Evolutionary conservation across 345 rosid genomes (phyloP).

Genomic region (Nasturtium officinale): DNA sequence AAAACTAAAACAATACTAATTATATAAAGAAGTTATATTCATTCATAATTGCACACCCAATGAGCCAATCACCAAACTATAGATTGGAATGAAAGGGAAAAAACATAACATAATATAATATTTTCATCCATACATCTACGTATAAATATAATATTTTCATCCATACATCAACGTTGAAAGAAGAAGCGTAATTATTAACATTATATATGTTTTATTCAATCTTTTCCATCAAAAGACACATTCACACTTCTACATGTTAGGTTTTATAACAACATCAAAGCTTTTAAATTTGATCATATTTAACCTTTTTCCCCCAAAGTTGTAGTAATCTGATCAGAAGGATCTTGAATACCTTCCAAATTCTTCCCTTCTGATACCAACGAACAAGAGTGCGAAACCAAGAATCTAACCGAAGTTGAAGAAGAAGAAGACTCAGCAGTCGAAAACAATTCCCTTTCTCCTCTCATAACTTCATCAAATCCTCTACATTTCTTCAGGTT

Average conservation of each 20-base stretch:
- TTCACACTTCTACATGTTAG: conserved; percentile 38
- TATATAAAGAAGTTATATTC: too few relatives aligned
- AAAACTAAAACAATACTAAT: too few relatives aligned
- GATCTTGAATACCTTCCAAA: conserved; percentile 48
- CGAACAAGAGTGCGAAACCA: conserved; percentile 64
- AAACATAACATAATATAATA: too few relatives aligned
- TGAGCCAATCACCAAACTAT: too few relatives aligned
- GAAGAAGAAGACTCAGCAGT: conserved; percentile 70
- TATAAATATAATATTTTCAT: neutral
- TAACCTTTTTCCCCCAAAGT: conserved; percentile 30
- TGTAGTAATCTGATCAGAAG: conserved; percentile 46
- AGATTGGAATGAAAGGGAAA: too few relatives aligned
- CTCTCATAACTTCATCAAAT: conserved; percentile 28
- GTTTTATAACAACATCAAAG: conserved; percentile 21
- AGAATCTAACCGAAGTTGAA: conserved; percentile 43
- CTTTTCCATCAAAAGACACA: conserved; percentile 27
- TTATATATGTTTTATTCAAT: conserved; percentile 19
- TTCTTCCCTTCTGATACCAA: conserved; percentile 49
- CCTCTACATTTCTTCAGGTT: conserved; percentile 30
- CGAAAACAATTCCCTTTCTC: conserved; percentile 62
- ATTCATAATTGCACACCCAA: too few relatives aligned
- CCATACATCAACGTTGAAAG: neutral
- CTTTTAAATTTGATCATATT: conserved; percentile 5
- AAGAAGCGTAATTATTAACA: conserved; percentile 15
- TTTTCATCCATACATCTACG: neutral